Evolutionary conservation across 805 yeast genomes (phyloP).

Genomic region (Wickerhamiella dianesei): DNA sequence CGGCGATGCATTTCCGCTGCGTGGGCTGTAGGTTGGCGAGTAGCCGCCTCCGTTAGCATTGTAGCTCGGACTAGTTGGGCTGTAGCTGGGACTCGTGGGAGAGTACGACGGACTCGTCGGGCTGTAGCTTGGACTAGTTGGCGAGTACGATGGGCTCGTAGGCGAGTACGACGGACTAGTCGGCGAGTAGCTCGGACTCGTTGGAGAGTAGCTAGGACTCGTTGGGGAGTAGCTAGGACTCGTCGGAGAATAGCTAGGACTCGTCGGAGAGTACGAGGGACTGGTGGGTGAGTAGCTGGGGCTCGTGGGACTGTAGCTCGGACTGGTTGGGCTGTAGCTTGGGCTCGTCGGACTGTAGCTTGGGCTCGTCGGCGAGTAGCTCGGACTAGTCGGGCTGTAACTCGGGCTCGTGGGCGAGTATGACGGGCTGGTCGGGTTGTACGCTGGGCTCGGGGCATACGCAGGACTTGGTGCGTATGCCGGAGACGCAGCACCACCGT

Average conservation of each 20-base stretch:
- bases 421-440: constrained; percentile 44
- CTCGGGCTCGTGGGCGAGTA: constrained; percentile 35
- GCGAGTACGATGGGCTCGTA: constrained; percentile 66
- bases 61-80: constrained; percentile 52
- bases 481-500: constrained; percentile 60
- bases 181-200: constrained; percentile 46
- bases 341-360: constrained; percentile 19
- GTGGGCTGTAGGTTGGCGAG: constrained; percentile 3
- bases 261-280: constrained; percentile 42
- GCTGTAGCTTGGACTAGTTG: constrained; percentile 65
- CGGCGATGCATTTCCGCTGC: background rate
- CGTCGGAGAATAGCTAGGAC: constrained; percentile 50
- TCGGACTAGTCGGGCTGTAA: constrained; percentile 60
- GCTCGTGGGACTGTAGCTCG: constrained; percentile 45
- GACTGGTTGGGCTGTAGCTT: constrained; percentile 17
- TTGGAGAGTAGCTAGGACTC: constrained; percentile 51
- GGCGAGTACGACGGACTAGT: constrained; percentile 62
- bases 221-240: constrained; percentile 61
- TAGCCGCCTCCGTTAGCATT: constrained; percentile 21
- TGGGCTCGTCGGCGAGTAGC: constrained; percentile 68
- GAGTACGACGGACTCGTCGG: constrained; percentile 58
- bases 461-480: constrained; percentile 55
- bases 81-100: constrained; percentile 60
- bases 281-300: constrained; percentile 60
- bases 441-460: constrained; percentile 56